phyloP scores from a whole-genome alignment of 2,329 filamentous ascomycete genomes.

The Arachnomyces sp. region DNA sequence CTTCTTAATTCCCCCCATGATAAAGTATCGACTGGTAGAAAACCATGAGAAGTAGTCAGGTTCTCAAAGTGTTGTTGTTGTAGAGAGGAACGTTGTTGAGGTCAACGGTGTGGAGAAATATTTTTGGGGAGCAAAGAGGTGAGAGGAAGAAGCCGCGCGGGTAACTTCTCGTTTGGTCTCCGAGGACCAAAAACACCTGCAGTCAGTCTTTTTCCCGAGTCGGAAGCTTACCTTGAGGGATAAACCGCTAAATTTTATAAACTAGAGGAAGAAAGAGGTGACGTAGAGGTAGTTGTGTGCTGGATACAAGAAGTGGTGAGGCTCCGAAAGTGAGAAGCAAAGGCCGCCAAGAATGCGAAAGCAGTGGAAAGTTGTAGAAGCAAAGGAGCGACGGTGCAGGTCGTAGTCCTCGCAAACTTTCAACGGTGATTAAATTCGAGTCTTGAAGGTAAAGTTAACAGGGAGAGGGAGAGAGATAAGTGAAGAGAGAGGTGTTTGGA shows the following conservation, averaged over 20 bases:
- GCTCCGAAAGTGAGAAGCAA: slow-evolving; percentile 17
- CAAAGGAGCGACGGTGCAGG: slow-evolving; percentile 36
- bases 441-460: slow-evolving; percentile 13
- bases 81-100: slow-evolving; percentile 20
- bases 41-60: slow-evolving; percentile 32
- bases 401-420: slow-evolving; percentile 22
- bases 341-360: slow-evolving; percentile 11
- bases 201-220: not conserved
- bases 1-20: slow-evolving; percentile 48
- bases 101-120: slow-evolving; percentile 23
- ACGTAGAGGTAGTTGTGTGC: too few relatives aligned
- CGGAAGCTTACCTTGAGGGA: too few relatives aligned
- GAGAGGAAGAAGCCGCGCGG: slow-evolving; percentile 12
- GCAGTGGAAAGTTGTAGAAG: slow-evolving; percentile 6
- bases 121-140: slow-evolving; percentile 8
- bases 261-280: too few relatives aligned
- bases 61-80: slow-evolving; percentile 20
- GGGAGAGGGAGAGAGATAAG: slow-evolving; percentile 8
- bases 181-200: not conserved
- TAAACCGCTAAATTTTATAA: too few relatives aligned
- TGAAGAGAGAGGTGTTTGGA: slow-evolving; percentile 17
- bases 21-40: slow-evolving; percentile 25
- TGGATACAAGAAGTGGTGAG: slow-evolving; percentile 11
- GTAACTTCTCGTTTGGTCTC: not conserved
- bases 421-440: slow-evolving; percentile 4